These are phyloP conservation scores for Cordyceps sp. DNA, from an alignment of 2,329 filamentous ascomycete species.

Conservation along the genomic window DNA sequence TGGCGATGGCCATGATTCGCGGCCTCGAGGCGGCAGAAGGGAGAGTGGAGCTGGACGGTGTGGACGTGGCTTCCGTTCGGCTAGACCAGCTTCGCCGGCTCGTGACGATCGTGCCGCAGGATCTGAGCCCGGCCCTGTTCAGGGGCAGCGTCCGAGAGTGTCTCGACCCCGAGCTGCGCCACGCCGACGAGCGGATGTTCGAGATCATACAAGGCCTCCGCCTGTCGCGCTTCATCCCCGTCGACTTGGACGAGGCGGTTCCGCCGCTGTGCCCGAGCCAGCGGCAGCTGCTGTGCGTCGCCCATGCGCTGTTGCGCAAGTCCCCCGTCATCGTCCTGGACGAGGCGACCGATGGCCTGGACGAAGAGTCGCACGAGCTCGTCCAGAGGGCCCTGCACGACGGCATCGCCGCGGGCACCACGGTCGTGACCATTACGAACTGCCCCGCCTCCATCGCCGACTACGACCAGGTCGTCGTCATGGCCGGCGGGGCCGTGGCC, in stretches of 20 bases:
- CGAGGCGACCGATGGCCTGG: slow-evolving; percentile 54
- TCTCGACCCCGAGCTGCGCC: slow-evolving; percentile 25
- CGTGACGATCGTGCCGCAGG: slow-evolving; percentile 42
- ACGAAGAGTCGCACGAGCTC: slow-evolving; percentile 57
- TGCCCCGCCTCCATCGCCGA: slow-evolving; percentile 45
- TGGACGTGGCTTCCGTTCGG: slow-evolving; percentile 21
- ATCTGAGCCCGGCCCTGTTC: slow-evolving; percentile 35
- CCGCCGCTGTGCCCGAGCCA: slow-evolving; percentile 43
- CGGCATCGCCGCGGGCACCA: slow-evolving; percentile 48
- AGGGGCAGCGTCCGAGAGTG: slow-evolving; percentile 40
- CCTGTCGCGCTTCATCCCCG: not conserved
- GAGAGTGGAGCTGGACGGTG: slow-evolving; percentile 8
- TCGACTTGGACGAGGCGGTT: not conserved
- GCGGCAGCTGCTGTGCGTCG: slow-evolving; percentile 55
- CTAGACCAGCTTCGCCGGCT: slow-evolving; percentile 25
- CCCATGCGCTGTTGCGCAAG: slow-evolving; percentile 49
- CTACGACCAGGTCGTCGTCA: slow-evolving; percentile 59
- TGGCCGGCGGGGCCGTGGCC: slow-evolving; percentile 53
- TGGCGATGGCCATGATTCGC: slow-evolving; percentile 25
- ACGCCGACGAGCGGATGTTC: not conserved
- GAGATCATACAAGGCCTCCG: not conserved
- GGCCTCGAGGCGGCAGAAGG: not conserved
- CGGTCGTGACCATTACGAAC: slow-evolving; percentile 49
- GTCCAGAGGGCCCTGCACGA: slow-evolving; percentile 51
- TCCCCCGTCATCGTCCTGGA: slow-evolving; percentile 60